A percentile compares a stretch with the other conserved stretches of the same genome.
phyloP scores from a whole-genome alignment of 352 stramenopile species.

The Peronosclerospora sorghi region DNA sequence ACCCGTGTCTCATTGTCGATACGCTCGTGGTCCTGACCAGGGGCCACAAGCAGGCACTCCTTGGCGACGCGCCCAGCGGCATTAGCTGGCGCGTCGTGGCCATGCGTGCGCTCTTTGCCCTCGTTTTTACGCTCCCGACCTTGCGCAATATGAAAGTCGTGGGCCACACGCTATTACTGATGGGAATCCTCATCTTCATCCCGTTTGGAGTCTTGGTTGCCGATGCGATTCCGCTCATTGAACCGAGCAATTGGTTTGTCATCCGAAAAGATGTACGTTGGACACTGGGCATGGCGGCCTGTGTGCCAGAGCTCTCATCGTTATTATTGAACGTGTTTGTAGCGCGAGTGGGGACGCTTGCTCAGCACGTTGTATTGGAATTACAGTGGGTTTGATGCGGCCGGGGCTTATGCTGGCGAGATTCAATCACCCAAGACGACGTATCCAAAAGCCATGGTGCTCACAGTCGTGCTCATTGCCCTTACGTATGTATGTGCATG shows the following conservation, averaged over 20 bases:
- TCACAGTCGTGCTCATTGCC: conserved; percentile 64
- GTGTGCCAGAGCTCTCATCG: too few relatives aligned
- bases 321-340: conserved; percentile 1
- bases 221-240: conserved; percentile 42
- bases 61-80: conserved; percentile 8
- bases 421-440: conserved; percentile 58
- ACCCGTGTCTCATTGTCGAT: conserved; percentile 74
- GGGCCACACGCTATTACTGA: conserved; percentile 44
- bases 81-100: conserved; percentile 25
- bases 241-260: conserved; percentile 56
- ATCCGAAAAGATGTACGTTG: conserved; percentile 39
- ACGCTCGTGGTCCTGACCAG: conserved; percentile 32
- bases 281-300: neutral
- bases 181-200: conserved; percentile 59
- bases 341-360: conserved; percentile 52
- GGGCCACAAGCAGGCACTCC: conserved; percentile 15
- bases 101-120: conserved; percentile 37
- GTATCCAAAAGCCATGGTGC: conserved; percentile 67
- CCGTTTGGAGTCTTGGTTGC: conserved; percentile 49
- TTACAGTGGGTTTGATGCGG: conserved; percentile 69
- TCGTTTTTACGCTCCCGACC: conserved; percentile 64
- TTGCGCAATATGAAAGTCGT: conserved; percentile 63
- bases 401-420: conserved; percentile 59
- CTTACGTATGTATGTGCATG: conserved; percentile 34
- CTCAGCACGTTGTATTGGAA: conserved; percentile 76